Evolutionary conservation across 305 asterid species (phyloP).

Genomic region (Ruellia speciosa): DNA sequence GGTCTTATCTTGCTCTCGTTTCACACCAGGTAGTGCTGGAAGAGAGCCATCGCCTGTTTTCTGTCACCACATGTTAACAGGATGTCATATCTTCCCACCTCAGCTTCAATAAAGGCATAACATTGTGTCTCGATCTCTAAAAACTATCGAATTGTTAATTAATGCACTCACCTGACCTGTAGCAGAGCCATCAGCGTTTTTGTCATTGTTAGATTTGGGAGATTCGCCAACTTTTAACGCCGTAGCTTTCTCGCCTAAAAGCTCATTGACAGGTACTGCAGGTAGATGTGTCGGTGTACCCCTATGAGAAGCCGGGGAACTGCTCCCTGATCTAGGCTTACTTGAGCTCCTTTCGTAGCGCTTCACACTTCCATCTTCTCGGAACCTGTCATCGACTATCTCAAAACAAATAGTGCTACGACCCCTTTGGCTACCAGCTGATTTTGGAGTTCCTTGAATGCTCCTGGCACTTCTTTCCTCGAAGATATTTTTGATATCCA

Average conservation of each 20-base stretch:
- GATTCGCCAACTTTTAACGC: constrained; percentile 35
- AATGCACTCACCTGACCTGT: constrained; percentile 35
- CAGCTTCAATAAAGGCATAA: neutral
- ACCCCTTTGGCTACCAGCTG: constrained; percentile 32
- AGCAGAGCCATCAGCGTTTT: constrained; percentile 28
- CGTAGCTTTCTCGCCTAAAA: constrained; percentile 35
- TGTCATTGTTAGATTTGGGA: constrained; percentile 28
- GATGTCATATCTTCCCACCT: no score
- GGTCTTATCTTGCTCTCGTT: constrained; percentile 24
- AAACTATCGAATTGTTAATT: neutral
- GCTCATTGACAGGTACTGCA: constrained; percentile 26
- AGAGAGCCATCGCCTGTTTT: constrained; percentile 30
- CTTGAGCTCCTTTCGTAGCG: constrained; percentile 32
- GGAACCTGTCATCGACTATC: constrained; percentile 84
- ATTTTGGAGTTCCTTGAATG: constrained; percentile 28
- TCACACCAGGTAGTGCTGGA: constrained; percentile 21
- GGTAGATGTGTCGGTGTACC: constrained; percentile 26
- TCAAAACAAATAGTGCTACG: constrained; percentile 47
- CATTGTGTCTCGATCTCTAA: neutral
- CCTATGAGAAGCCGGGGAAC: constrained; percentile 41
- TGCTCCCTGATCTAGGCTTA: constrained; percentile 31
- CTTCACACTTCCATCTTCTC: constrained; percentile 57
- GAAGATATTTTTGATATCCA: constrained; percentile 32
- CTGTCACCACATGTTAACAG: constrained; percentile 26
- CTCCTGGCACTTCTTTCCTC: constrained; percentile 36